Evolutionary conservation across 2,329 filamentous ascomycete species (phyloP), one percentile per base, ranked within the genome.

Genomic region (Knufia fluminis): DNA sequence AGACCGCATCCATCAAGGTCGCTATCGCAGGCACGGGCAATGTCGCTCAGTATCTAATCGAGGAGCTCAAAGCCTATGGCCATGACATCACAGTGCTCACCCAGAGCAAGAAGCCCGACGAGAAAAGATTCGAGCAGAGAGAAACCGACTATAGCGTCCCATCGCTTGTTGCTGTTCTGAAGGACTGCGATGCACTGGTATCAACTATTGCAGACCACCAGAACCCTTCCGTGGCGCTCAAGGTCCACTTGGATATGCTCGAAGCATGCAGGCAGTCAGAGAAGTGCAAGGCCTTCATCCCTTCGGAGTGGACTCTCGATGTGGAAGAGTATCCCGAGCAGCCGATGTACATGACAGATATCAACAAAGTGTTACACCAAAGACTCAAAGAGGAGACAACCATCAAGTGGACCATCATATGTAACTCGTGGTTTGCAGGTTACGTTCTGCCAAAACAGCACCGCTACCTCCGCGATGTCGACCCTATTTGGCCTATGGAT

Each of bases 221-320:
- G n/a, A n/a, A n/a, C n/a, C n/a, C n/a, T n/a, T n/a, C n/a, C n/a
- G n/a, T n/a, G n/a, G n/a, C n/a, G n/a, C n/a, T n/a, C n/a, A n/a
- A n/a, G n/a, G 28, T 42, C 19, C 50, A 52, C 31, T 26, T 50
- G 3, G 32, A 50, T 17, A 38, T 52, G 39, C 50, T 52, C 35
- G 49, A 50, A 23, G 50, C 50, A 17, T 45, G 46, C 48, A 32
- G 16, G 23, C 47, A 35, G 23, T 52, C 50, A 3, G 22, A 14
- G 12, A 12, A 35, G n/a, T 52, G 46, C 33, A 50, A 45, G 24
- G 24, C 31, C 38, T 52, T 52, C 24, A 52, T 52, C 20, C 50
- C 50, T 8, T 52, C 50, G 10, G 50, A 50, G 19, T 51, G 17
- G 28, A 39, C 22, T 12, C 19, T 19, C 33, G 35, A 51, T 19